A percentile compares a stretch with the other conserved stretches of the same genome.
These are phyloP conservation scores for Colletotrichum liaoningense DNA, from an alignment of 2,329 filamentous ascomycete genomes.

Conservation along the genomic window DNA sequence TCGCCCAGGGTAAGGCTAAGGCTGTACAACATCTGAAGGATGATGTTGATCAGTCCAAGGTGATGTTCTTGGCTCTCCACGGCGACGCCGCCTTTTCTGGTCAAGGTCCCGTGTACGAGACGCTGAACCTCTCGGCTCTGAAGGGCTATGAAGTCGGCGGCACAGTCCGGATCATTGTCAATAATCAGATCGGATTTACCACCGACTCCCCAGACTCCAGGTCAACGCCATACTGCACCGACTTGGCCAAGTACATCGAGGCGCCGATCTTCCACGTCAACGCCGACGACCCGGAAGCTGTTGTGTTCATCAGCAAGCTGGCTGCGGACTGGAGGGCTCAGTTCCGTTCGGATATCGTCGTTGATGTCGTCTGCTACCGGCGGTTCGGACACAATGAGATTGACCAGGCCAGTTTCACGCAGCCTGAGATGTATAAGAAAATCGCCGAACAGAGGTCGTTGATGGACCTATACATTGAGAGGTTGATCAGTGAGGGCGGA, in stretches of 20 bases:
- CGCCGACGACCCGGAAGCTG: slow-evolving; percentile 95
- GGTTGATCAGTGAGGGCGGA: slow-evolving; percentile 90
- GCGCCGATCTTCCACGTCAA: slow-evolving; percentile 99
- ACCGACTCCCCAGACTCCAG: slow-evolving; percentile 97
- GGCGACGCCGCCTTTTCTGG: slow-evolving; percentile 97
- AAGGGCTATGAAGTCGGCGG: slow-evolving; percentile 97
- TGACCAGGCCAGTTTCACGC: slow-evolving; percentile 99
- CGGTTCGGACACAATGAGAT: slow-evolving; percentile 99
- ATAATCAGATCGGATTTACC: slow-evolving; percentile 99
- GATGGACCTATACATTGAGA: slow-evolving; percentile 90
- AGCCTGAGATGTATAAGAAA: slow-evolving; percentile 99
- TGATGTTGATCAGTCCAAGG: slow-evolving; percentile 88
- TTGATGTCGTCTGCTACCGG: slow-evolving; percentile 98
- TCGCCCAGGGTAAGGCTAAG: slow-evolving; percentile 95
- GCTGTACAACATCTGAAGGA: slow-evolving; percentile 99
- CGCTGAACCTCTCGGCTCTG: slow-evolving; percentile 94
- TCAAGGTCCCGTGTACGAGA: slow-evolving; percentile 98
- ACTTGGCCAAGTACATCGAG: slow-evolving; percentile 98
- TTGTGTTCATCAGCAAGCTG: slow-evolving; percentile 97
- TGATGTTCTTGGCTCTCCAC: slow-evolving; percentile 95
- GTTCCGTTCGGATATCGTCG: slow-evolving; percentile 98
- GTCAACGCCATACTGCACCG: slow-evolving; percentile 97
- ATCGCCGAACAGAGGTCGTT: slow-evolving; percentile 86
- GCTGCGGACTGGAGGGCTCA: slow-evolving; percentile 97
- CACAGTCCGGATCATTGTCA: slow-evolving; percentile 95